Base-by-base conservation (phyloP, 177 flowering plant species). In the Vitis hybrid region DNA sequence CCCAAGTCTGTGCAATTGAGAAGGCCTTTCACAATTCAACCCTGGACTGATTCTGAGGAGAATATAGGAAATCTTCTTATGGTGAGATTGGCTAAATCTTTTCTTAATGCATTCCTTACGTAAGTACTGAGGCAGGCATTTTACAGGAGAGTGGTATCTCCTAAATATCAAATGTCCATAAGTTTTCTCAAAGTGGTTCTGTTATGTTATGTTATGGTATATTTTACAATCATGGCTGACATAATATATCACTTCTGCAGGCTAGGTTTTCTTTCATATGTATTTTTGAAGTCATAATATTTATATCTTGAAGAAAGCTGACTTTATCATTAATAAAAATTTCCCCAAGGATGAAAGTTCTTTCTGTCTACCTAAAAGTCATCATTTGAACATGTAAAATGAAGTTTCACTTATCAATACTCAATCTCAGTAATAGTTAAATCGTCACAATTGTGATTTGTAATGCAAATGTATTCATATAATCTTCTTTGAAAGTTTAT, bases 21-120 rank as follows among this genome's bases (percentile, higher is more conserved):
- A 72, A 87, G 69, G 80, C 98, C 97, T 60, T 84, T 92, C 73
- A 68, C 82, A 15, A 53, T 86, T 62, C 79, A 82, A 64, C 98
- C 98, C 0, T 94, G 97, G 98, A 71, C 19, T 16, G 86, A 79
- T 74, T 94, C 97, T 33, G 97, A 94, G 60, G 94, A 88, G 57
- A 87, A 86, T 51, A 63, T 91, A 19, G 97, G 90, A 31, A 89
- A 86, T 75, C 95, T 94, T 83, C 85, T 94, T 12, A 94, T 94
- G 98, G 98, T 94, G 71, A 75, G 83, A 53, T 70, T 57, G 8
- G 5, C 15, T 33, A 13, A 19, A 60, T 48, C 1, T 39, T 60
- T 31, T 69, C 6, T 26, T 51, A 55, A 18, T 19, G 21, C 13
- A 5, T 49, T 49, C 31, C 33, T 26, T 26, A 56, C 39, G 5